Base-by-base conservation (phyloP, 768 basidiomycete species). In the Tulasnella sp. region DNA sequence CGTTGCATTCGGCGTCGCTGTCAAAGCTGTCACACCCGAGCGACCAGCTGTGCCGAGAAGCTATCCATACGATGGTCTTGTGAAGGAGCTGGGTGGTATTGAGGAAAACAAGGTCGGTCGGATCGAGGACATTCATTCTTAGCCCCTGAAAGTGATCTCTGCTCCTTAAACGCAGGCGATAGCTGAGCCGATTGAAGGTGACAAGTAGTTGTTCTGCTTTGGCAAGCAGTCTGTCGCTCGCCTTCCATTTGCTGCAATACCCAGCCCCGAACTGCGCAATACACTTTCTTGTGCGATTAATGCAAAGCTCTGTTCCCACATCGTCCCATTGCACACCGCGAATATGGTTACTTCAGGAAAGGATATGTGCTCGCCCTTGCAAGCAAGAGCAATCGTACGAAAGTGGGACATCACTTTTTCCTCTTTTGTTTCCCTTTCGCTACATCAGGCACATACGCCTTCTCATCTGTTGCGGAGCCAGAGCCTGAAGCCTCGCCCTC, bases 31-130 rank as follows among this genome's bases (percentile, higher is more conserved):
- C 26, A 69, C 79, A 2, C 85, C 81, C 13, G 83, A 84, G 27
- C 73, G 78, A 8, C 85, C 85, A 23, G 80, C 79, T 13, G 73
- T 85, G 3, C 83, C 81, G 15, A 82, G 89, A 51, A 77, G 86
- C 64, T 92, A 87, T 66, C 89, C 89, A 1, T 88, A 76, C 67
- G 76, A 77, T 52, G 89, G 89, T 5, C 76, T 92, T 32, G 80
- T 84, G 34, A 77, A 71, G 58, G 89, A 91, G 70, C 78, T 92
- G 8, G 89, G 89, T 19, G 87, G 89, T 11, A 64, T 85, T 58
- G 81, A 86, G 64, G 83, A 80, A 66, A 88, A 86, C 70, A 86
- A 86, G 79, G 89, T 87, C 59, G 15, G 78, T 67, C 21, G 7
- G 17, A 29, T 32, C n/a, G n/a, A n/a, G n/a, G 19, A 27, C 44